Conservation (phyloP, 345 rosid species). For the Sisymbrium irio region DNA sequence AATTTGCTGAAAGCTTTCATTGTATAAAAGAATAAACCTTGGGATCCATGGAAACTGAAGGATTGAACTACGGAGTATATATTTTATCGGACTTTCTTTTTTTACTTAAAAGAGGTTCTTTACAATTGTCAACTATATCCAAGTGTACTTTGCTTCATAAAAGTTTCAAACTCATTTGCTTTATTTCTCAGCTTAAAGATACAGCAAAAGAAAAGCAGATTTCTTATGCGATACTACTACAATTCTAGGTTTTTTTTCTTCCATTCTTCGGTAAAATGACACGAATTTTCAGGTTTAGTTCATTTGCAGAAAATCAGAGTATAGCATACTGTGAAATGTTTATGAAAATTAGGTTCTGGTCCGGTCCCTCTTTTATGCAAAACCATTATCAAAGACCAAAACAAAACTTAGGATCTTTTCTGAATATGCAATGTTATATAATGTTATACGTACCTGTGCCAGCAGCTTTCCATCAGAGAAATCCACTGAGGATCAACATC, state of each 20-base stretch:
- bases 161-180: neutral
- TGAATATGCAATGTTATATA: neutral
- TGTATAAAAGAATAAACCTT: neutral
- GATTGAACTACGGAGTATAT: neutral
- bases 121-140: neutral
- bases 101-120: neutral
- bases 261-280: constrained; percentile 5
- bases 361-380: neutral
- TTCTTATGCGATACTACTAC: neutral
- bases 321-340: neutral
- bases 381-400: neutral
- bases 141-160: neutral
- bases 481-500: constrained; percentile 82
- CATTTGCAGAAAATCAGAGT: neutral
- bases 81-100: too few species aligned
- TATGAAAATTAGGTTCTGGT: neutral
- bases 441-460: constrained; percentile 63
- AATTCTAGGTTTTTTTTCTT: neutral
- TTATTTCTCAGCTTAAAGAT: neutral
- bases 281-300: neutral
- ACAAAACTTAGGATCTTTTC: neutral
- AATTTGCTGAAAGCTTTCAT: neutral
- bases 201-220: neutral
- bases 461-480: constrained; percentile 82
- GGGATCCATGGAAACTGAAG: neutral